Base-by-base conservation (phyloP, 2,329 filamentous ascomycete species). In the Cladosporium phlei region DNA sequence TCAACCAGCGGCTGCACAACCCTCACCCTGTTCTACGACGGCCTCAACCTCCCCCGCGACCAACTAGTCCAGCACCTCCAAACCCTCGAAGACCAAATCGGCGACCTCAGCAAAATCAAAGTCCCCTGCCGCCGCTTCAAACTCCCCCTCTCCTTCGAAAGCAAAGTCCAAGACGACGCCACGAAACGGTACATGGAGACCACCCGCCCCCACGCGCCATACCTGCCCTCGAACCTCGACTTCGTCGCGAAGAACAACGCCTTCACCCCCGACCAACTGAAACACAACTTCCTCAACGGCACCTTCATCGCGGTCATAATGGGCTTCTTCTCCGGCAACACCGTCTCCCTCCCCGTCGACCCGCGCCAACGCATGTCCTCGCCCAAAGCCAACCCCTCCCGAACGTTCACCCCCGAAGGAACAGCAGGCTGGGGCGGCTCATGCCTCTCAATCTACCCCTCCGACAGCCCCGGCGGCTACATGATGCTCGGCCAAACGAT, bases 151-250 rank as follows among this genome's bases (percentile, higher is more conserved):
- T 66, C 65, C 9, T 72, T 71, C 54, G 64, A 70, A 32, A 67
- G 62, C 32, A 66, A 66, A 47, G 63, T 66, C 12, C 68, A 71
- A 50, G 59, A 70, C 16, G 72, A 76, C 25, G 79, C 80, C 0
- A 72, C 80, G 1, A 66, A 77, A 35, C 71, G 80, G 3, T 85
- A 85, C 60, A 76, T 76, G 58, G 76, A 76, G 19, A 83, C 79
- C 1, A 79, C 82, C 51, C 72, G 81, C 5, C 71, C 75, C 1
- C 73, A 79, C 38, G 81, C 81, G 0, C 73, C 77, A 0, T 85
- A 81, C 57, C 68, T 84, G 0, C 81, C 81, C 0, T 77, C 79
- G 53, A 83, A 83, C 45, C 68, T 82, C 30, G 69, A 75, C 1
- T 85, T 83, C 47, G 67, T 71, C 1, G 74, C 75, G 1, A 72